These are phyloP conservation scores for Ceratonia siliqua DNA, from an alignment of 306 rosid species.

Conservation along the genomic window DNA sequence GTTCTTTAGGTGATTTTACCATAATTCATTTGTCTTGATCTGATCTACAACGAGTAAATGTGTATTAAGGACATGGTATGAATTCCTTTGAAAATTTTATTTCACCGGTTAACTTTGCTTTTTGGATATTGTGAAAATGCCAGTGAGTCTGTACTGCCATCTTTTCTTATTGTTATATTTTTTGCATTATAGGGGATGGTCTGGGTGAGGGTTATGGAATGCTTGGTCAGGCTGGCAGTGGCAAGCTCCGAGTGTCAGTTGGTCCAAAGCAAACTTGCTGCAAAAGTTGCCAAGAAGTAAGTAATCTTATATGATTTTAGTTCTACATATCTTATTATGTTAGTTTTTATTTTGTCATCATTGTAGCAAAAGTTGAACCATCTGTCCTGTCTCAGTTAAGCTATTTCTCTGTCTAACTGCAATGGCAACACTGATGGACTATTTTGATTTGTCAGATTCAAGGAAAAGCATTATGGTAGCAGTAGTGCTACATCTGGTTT, in stretches of 20 bases:
- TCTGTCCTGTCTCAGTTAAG: background rate
- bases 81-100: conserved; percentile 13
- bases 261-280: conserved; percentile 90
- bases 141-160: background rate
- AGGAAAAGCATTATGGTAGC: conserved; percentile 76
- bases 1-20: conserved; percentile 85
- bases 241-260: conserved; percentile 88
- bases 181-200: conserved; percentile 74
- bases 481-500: conserved; percentile 88
- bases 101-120: background rate
- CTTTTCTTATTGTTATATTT: conserved; percentile 29
- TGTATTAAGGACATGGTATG: background rate
- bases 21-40: conserved; percentile 16
- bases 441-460: conserved; percentile 56
- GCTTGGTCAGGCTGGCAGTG: conserved; percentile 99
- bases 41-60: too few species aligned
- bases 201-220: conserved; percentile 98
- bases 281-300: conserved; percentile 89
- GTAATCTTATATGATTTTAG: conserved; percentile 26
- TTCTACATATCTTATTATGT: conserved; percentile 1
- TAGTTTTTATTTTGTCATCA: conserved; percentile 23
- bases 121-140: conserved; percentile 2
- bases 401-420: conserved; percentile 10
- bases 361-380: conserved; percentile 5
- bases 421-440: conserved; percentile 15